Conservation (phyloP, 352 stramenopile species). For the Elongisporangium undulatum region DNA sequence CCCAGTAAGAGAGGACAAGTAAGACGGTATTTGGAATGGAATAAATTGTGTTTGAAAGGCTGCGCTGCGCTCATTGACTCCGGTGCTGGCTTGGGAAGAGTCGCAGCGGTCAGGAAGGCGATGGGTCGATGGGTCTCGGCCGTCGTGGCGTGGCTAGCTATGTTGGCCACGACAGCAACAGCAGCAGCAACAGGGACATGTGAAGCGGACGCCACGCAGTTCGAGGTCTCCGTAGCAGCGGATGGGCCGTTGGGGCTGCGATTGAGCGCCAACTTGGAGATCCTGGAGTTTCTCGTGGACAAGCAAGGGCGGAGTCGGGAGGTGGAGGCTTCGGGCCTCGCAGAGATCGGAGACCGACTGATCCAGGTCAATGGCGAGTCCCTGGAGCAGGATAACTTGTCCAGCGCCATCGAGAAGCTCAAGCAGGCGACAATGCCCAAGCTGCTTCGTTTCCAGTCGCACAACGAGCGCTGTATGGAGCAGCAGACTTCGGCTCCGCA, state of each 20-base stretch:
- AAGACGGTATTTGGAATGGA: background rate
- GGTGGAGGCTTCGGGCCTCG: conserved; percentile 56
- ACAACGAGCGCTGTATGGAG: conserved; percentile 38
- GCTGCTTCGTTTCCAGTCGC: conserved; percentile 52
- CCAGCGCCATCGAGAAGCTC: conserved; percentile 34
- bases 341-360: conserved; percentile 65
- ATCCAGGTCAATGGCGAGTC: conserved; percentile 50
- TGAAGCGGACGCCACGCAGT: conserved; percentile 16
- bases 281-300: conserved; percentile 63
- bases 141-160: background rate
- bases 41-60: background rate
- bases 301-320: conserved; percentile 41
- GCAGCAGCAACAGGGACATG: no score
- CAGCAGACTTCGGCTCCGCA: background rate
- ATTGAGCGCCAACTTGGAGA: conserved; percentile 51
- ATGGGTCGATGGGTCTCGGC: background rate
- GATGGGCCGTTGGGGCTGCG: conserved; percentile 49
- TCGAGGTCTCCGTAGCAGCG: conserved; percentile 31
- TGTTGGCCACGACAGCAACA: background rate
- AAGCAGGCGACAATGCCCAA: conserved; percentile 33
- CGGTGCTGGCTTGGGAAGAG: background rate
- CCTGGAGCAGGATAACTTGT: conserved; percentile 27
- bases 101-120: background rate
- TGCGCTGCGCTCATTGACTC: no score
- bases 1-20: conserved; percentile 27